Base-by-base conservation (phyloP, 306 rosid species). In the Betula pendula region DNA sequence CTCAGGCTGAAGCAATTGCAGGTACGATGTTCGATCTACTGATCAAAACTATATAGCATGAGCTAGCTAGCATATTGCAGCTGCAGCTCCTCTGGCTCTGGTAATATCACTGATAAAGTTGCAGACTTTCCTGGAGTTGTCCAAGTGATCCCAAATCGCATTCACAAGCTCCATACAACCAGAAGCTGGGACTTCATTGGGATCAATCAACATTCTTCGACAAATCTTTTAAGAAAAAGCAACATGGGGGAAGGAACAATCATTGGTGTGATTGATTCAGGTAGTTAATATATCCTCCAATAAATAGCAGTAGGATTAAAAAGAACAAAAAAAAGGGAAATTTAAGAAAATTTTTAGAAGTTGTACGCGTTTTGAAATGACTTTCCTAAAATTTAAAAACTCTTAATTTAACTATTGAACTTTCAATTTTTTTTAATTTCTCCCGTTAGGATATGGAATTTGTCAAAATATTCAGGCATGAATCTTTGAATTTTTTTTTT, bases 171-270 rank as follows among this genome's bases (percentile, higher is more conserved):
- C 65, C 93, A 90, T 19, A 89, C 97, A 49, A 92, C 97, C 20
- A 87, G 97, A 82, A 92, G 97, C 77, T 92, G 97, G 97, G 94
- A 92, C 80, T 92, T 92, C 50, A 72, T 92, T 12, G 93, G 94
- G 16, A 79, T 87, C 48, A 82, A 74, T 56, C 87, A 69, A 53
- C 17, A 33, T 42, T 84, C 79, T 63, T 72, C 78, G 20, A 72
- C 77, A 79, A 80, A 40, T 63, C 58, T 52, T 82, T 74, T 52
- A 66, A 68, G 71, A 29, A 77, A 67, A 67, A 86, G 75, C 49
- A 79, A 85, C 72, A 73, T 79, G 68, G 97, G 97, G 52, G 86
- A 83, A 73, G 93, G 96, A 81, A 80, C 85, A 20, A 90, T 92
- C 74, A 85, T 92, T 66, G 97, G 97, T 25, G 84, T 90, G 42